phyloP scores from a whole-genome alignment of 495 filamentous ascomycete genomes.

The Penicillium angulare region DNA sequence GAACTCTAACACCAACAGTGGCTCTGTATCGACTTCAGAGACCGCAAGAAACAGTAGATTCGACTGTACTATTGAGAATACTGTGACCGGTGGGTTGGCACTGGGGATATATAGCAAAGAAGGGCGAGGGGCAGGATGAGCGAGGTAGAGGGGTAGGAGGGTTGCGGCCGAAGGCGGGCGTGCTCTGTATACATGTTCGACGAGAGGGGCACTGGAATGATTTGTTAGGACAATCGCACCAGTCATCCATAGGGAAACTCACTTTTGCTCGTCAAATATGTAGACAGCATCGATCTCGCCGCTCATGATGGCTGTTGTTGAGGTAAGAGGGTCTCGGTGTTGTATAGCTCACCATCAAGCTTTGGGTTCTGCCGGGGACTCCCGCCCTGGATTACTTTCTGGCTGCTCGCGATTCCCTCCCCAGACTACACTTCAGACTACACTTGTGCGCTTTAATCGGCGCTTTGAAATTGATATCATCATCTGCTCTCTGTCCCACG shows the following conservation, averaged over 20 bases:
- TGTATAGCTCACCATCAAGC: slow-evolving; percentile 26
- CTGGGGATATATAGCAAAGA: slow-evolving; percentile 81
- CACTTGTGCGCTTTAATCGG: background rate
- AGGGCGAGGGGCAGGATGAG: slow-evolving; percentile 77
- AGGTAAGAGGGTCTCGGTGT: slow-evolving; percentile 5
- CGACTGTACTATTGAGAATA: slow-evolving; percentile 83
- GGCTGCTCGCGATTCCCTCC: slow-evolving; percentile 10
- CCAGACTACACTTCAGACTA: too few relatives aligned
- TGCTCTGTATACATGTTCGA: slow-evolving; percentile 68
- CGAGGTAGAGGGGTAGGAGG: slow-evolving; percentile 83
- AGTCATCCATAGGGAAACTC: slow-evolving; percentile 4
- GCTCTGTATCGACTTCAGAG: slow-evolving; percentile 78
- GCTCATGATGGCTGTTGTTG: slow-evolving; percentile 56
- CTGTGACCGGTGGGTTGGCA: slow-evolving; percentile 78
- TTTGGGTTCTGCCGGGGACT: slow-evolving; percentile 34
- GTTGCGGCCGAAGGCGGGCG: slow-evolving; percentile 73
- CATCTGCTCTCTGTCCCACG: background rate
- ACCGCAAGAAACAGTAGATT: slow-evolving; percentile 87
- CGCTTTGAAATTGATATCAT: background rate
- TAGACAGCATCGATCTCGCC: slow-evolving; percentile 92
- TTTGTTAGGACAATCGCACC: slow-evolving; percentile 8
- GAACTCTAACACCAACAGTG: slow-evolving; percentile 94
- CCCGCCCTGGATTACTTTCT: slow-evolving; percentile 33
- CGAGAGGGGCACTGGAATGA: slow-evolving; percentile 52
- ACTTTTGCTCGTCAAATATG: slow-evolving; percentile 94